Percentiles rank a stretch among this genome's conserved stretches.
phyloP scores from a whole-genome alignment of 2,329 filamentous ascomycete genomes.

The Fusarium sp. region DNA sequence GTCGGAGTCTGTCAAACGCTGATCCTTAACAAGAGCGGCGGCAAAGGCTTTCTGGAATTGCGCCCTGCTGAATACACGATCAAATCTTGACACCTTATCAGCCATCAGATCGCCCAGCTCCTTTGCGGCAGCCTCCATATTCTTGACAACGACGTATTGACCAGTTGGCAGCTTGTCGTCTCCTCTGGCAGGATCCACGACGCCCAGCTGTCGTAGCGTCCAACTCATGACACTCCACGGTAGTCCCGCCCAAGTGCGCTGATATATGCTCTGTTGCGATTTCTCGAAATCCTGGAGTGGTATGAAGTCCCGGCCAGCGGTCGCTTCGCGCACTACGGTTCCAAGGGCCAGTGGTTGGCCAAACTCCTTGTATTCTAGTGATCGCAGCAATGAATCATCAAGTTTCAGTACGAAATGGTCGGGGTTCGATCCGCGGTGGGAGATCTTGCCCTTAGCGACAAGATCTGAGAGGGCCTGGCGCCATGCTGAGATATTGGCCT shows the following conservation, averaged over 20 bases:
- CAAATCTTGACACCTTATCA: conserved; percentile 63
- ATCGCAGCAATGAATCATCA: conserved; percentile 73
- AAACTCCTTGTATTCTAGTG: conserved; percentile 80
- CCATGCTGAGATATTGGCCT: conserved; percentile 84
- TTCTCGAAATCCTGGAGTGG: conserved; percentile 75
- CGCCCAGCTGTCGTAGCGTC: conserved; percentile 77
- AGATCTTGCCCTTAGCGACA: conserved; percentile 68
- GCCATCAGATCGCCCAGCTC: conserved; percentile 60
- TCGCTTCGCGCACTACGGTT: conserved; percentile 79
- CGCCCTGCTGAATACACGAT: conserved; percentile 74
- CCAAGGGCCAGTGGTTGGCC: conserved; percentile 85
- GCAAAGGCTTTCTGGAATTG: conserved; percentile 72
- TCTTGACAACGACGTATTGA: conserved; percentile 73
- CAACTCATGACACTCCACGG: conserved; percentile 80
- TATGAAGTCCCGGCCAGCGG: conserved; percentile 75
- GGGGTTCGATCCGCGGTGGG: conserved; percentile 53
- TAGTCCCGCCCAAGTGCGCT: conserved; percentile 73
- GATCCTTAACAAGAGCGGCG: conserved; percentile 59
- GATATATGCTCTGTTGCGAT: conserved; percentile 77
- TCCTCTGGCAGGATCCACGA: conserved; percentile 60
- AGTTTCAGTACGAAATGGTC: conserved; percentile 65
- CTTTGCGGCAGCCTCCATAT: conserved; percentile 69
- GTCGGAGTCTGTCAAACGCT: conserved; percentile 70
- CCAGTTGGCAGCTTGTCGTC: conserved; percentile 69
- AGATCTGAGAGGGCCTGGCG: conserved; percentile 78